Evolutionary conservation across 495 filamentous ascomycete species (phyloP).

Genomic region (Aspergillus ellipticus): DNA sequence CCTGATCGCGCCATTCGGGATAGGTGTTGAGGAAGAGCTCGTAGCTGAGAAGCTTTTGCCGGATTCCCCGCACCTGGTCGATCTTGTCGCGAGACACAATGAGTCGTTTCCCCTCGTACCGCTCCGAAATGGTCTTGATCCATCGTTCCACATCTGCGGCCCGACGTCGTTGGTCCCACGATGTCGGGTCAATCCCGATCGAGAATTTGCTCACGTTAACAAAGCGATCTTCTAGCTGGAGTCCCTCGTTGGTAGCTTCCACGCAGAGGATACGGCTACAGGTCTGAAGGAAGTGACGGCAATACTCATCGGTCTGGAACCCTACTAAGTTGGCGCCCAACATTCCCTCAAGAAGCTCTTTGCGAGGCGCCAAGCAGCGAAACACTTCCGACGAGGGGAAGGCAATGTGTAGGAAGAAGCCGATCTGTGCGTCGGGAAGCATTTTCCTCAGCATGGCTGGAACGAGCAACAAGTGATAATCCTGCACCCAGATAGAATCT

Average conservation of each 20-base stretch:
- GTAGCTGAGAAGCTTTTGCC: constrained; percentile 87
- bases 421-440: constrained; percentile 83
- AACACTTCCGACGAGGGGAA: constrained; percentile 96
- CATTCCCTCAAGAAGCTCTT: constrained; percentile 82
- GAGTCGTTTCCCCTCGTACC: constrained; percentile 78
- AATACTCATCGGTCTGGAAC: constrained; percentile 90
- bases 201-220: constrained; percentile 71
- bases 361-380: constrained; percentile 78
- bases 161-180: constrained; percentile 65
- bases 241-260: constrained; percentile 79
- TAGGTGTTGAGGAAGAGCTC: constrained; percentile 92
- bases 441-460: constrained; percentile 84
- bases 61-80: constrained; percentile 82
- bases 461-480: constrained; percentile 92
- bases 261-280: constrained; percentile 83
- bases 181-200: constrained; percentile 76
- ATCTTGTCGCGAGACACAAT: constrained; percentile 93
- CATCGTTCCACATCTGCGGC: constrained; percentile 70
- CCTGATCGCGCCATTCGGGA: constrained; percentile 79
- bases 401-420: constrained; percentile 90
- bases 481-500: constrained; percentile 89
- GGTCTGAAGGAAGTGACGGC: constrained; percentile 87
- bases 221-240: constrained; percentile 89
- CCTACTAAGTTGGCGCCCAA: constrained; percentile 86
- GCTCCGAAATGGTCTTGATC: constrained; percentile 71